Conservation (phyloP, 352 stramenopile genomes). For the Phytopythium delawarense region DNA sequence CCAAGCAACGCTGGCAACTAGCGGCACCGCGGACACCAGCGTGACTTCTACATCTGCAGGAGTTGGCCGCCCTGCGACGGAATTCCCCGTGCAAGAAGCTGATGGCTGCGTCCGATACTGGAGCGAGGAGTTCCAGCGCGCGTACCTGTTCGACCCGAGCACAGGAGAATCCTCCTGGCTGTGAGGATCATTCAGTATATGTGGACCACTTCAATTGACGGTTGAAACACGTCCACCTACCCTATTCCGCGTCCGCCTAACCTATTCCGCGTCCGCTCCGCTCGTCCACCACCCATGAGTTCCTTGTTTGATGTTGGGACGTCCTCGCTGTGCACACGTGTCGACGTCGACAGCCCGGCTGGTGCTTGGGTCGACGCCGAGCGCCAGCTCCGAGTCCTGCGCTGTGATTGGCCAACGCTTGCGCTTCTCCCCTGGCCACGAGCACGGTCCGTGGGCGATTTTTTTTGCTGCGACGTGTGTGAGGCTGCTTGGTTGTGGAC, state of each 20-base stretch:
- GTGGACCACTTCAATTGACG: conserved; percentile 13
- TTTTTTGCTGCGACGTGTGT: neutral
- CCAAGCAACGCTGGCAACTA: neutral
- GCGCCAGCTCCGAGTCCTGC: neutral
- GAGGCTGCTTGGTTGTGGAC: conserved; percentile 2
- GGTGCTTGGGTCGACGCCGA: conserved; percentile 7
- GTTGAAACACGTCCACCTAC: neutral
- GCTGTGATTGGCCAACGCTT: neutral
- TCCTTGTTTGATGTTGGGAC: neutral
- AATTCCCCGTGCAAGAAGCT: neutral
- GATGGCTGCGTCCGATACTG: conserved; percentile 37
- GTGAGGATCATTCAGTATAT: conserved; percentile 15
- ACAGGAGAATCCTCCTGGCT: conserved; percentile 46
- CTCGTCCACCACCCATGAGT: neutral
- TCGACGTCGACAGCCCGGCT: conserved; percentile 3
- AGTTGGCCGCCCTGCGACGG: neutral
- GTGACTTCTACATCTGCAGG: neutral
- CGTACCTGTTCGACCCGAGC: conserved; percentile 40
- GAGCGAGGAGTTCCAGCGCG: conserved; percentile 56
- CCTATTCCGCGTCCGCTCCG: neutral
- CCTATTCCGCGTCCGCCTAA: neutral
- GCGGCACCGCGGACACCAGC: neutral
- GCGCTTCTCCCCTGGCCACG: neutral
- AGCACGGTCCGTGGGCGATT: no score
- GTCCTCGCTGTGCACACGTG: neutral